A percentile compares a stretch with the other conserved stretches of the same genome.
Evolutionary conservation across 2,329 filamentous ascomycete species (phyloP).

Genomic region (Apiospora koreana): DNA sequence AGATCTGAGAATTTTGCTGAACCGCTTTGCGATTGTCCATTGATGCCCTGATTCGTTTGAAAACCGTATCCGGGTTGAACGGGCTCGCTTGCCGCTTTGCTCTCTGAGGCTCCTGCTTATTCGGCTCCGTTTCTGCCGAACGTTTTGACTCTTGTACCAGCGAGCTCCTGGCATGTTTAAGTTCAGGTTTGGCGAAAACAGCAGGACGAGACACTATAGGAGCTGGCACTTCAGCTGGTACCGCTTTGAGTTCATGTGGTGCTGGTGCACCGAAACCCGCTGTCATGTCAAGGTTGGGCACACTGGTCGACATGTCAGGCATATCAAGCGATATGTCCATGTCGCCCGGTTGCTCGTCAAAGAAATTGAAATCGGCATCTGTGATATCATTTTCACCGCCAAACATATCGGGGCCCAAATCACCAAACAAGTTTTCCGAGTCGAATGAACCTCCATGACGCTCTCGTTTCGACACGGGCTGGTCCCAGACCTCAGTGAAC

Average conservation of each 20-base stretch:
- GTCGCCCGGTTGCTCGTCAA: conserved; percentile 62
- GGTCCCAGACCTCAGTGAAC: conserved; percentile 43
- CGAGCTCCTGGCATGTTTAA: conserved; percentile 59
- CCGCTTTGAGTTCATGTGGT: conserved; percentile 19
- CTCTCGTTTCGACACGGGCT: conserved; percentile 46
- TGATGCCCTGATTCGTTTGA: conserved; percentile 56
- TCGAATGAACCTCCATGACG: conserved; percentile 45
- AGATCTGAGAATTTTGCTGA: conserved; percentile 26
- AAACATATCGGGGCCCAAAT: conserved; percentile 70
- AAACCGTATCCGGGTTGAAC: conserved; percentile 59
- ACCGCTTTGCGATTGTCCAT: conserved; percentile 32
- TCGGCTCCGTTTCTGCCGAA: conserved; percentile 29
- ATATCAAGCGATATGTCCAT: conserved; percentile 38
- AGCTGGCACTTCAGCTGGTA: conserved; percentile 18
- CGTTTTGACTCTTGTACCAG: conserved; percentile 42
- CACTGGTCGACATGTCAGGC: conserved; percentile 27
- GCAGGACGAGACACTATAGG: conserved; percentile 21
- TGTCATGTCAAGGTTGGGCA: conserved; percentile 21
- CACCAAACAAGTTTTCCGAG: conserved; percentile 65
- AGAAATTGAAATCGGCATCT: conserved; percentile 83
- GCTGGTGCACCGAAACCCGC: conserved; percentile 19
- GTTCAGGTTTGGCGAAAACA: conserved; percentile 60
- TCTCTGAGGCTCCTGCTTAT: conserved; percentile 29
- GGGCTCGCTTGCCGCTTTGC: conserved; percentile 57
- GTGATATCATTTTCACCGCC: conserved; percentile 74